These are phyloP conservation scores for Penicillium sp. DNA, from an alignment of 2,329 filamentous ascomycete genomes.

Conservation along the genomic window DNA sequence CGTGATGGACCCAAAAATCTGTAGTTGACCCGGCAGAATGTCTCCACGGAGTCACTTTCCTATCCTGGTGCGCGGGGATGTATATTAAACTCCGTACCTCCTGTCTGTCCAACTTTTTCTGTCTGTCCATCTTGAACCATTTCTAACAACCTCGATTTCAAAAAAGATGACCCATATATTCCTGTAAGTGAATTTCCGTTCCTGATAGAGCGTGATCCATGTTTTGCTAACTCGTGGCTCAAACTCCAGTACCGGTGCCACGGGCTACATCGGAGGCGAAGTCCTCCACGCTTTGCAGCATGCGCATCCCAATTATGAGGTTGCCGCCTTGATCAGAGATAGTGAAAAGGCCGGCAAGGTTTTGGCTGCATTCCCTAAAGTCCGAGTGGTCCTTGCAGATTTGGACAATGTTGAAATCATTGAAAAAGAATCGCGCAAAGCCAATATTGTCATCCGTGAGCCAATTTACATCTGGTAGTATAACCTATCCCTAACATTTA, in stretches of 20 bases:
- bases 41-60: constrained; percentile 7
- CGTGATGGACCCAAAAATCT: not conserved
- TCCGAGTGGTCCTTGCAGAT: constrained; percentile 40
- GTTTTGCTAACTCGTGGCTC: not conserved
- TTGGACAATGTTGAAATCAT: constrained; percentile 34
- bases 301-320: constrained; percentile 43
- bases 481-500: not conserved
- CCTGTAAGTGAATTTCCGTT: not conserved
- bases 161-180: constrained; percentile 4
- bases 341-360: constrained; percentile 28
- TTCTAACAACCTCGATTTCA: not conserved
- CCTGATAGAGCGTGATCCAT: not conserved
- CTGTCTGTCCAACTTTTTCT: not conserved
- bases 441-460: constrained; percentile 9
- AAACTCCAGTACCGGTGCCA: constrained; percentile 5
- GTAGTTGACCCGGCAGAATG: not conserved
- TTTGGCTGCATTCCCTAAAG: constrained; percentile 32
- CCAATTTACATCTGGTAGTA: not conserved
- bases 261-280: constrained; percentile 49
- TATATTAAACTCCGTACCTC: not conserved
- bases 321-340: constrained; percentile 37
- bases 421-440: constrained; percentile 6
- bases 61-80: not conserved
- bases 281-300: constrained; percentile 40
- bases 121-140: not conserved